Evolutionary conservation across 495 filamentous ascomycete genomes (phyloP), one percentile per base, ranked within the genome.

Genomic region (Xylaria intraflava): DNA sequence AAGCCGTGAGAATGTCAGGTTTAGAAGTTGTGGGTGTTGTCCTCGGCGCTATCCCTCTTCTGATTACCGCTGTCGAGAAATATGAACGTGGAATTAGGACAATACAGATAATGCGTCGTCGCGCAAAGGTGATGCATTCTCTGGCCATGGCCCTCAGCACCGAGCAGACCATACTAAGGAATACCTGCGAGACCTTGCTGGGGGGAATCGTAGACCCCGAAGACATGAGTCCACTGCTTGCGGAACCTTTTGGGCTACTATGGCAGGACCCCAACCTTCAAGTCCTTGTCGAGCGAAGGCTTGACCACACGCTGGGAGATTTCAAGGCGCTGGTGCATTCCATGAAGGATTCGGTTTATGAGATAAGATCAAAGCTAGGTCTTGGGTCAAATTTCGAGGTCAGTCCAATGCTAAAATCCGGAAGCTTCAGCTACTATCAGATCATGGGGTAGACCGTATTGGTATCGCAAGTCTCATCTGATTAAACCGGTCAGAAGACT

Each of bases 1-100:
- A 49, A 49, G 16, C 23, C n/a, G 23, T 41, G 16, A 22, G 10
- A 12, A 73, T 75, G 67, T 70, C 69, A 3, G 74, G 73, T 7
- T 58, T 77, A 16, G 74, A 77, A 57, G 62, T 71, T 5, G 73
- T 67, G 11, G 73, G 74, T 9, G 20, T 72, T 24, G 54, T 74
- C 0, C 70, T 77, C 8, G 73, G 66, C 16, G 53, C 64, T 16
- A 58, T 77, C 14, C 73, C 74, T 14, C 33, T 77, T 10, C 49
- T 72, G 0, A 61, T 77, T 2, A 66, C 64, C 6, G 67, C 63
- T 20, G 56, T 77, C 1, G 62, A 75, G 24, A 53, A 66, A 19
- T 76, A 73, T 49, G 49, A 60, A 33, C 56, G 68, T 5, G 68
- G 62, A 10, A 43, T 71, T 2, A 49, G 46, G 16, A 55, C 67